Percentiles rank a stretch among this genome's conserved stretches.
phyloP scores from a whole-genome alignment of 1,284 basidiomycete genomes.

The Termitomyces sp. region DNA sequence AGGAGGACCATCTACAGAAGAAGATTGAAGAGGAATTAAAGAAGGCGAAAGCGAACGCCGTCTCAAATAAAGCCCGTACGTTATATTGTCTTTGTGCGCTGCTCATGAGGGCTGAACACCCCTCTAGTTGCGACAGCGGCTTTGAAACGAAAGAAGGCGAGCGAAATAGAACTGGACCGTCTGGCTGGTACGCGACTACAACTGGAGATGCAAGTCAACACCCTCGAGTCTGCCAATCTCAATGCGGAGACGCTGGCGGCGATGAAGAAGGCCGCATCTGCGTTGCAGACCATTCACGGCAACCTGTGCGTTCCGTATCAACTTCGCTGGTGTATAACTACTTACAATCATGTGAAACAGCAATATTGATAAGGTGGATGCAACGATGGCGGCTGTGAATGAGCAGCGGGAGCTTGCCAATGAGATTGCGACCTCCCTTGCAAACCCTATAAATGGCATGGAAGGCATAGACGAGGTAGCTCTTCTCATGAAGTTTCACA shows the following conservation, averaged over 20 bases:
- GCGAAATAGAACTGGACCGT: conserved; percentile 85
- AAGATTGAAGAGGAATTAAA: conserved; percentile 94
- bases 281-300: conserved; percentile 89
- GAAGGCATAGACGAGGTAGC: conserved; percentile 74
- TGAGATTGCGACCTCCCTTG: conserved; percentile 95
- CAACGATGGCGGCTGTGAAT: conserved; percentile 85
- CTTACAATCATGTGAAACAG: conserved; percentile 35
- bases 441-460: conserved; percentile 62
- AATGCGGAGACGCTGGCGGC: conserved; percentile 98
- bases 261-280: conserved; percentile 95
- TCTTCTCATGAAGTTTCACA: conserved; percentile 13
- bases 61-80: conserved; percentile 91
- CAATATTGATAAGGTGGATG: conserved; percentile 88
- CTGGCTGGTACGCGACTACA: conserved; percentile 87
- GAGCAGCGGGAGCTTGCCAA: conserved; percentile 94
- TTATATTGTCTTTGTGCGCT: neutral
- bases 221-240: conserved; percentile 96
- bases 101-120: conserved; percentile 7
- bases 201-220: conserved; percentile 95
- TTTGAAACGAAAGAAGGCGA: conserved; percentile 92
- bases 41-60: conserved; percentile 92
- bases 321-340: neutral
- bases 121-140: conserved; percentile 77
- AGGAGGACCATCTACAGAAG: conserved; percentile 95
- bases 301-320: conserved; percentile 66